Base-by-base conservation (phyloP, 2,329 filamentous ascomycete genomes). In the Claviceps africana region DNA sequence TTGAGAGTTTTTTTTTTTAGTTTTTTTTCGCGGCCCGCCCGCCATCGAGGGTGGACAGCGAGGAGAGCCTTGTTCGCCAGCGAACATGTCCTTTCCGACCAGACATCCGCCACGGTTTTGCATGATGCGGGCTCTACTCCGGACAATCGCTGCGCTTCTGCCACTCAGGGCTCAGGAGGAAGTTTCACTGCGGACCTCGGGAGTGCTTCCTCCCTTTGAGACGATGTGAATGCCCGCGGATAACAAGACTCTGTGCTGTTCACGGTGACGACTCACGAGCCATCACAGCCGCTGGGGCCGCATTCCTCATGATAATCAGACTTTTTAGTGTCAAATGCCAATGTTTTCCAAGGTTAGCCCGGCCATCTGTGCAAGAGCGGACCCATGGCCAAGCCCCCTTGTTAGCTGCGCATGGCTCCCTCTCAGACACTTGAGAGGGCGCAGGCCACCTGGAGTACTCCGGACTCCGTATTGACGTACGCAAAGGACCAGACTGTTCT, bases 281-380 rank as follows among this genome's bases (percentile, higher is more conserved):
- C 33, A 50, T 43, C 17, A 30, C 37, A 45, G 10, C 50, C 37
- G 44, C 50, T 40, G 35, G 22, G 35, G 44, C 35, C 44, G 44
- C 50, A 47, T 51, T 51, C 50, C 37, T 52, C 33, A 35, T 48
- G 46, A 43, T 47, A 48, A 42, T 52, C 35, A 46, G 39, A 51
- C 40, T 46, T 51, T 50, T 51, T 42, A 51, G 50, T 47, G 44
- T 22, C 21, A 45, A 40, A 19, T 19, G 22, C 47, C 28, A 39
- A 30, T 40, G 37, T 40, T 35, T 22, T 35, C 48, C 48, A 51
- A 47, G 39, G 30, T 53, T 51, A 48, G 39, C 52, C 48, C 48
- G 52, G 52, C n/a, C 47, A 45, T 46, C 25, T 53, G 49, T 47
- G 40, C 39, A 50, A 47, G 50, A 35, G 30, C 40, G 53, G 50